A percentile compares a stretch with the other conserved stretches of the same genome.
These are phyloP conservation scores for Lachancea cidri DNA, from an alignment of 805 yeast species.

Conservation along the genomic window DNA sequence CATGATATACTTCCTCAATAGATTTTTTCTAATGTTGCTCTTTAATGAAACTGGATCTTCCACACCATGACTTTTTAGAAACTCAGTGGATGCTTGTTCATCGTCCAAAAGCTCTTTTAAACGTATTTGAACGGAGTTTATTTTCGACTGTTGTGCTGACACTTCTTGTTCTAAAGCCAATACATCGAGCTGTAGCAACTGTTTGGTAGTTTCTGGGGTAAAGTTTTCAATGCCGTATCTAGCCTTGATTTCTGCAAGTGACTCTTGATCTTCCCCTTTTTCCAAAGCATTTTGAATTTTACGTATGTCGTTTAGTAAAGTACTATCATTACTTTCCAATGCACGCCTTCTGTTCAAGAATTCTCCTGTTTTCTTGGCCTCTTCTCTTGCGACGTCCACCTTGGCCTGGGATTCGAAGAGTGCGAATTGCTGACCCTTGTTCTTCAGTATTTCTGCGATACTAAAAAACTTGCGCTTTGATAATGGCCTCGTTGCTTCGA, in stretches of 20 bases:
- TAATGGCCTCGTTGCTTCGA: slow-evolving; percentile 82
- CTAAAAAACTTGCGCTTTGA: slow-evolving; percentile 82
- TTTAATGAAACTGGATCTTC: slow-evolving; percentile 38
- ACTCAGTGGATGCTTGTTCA: slow-evolving; percentile 32
- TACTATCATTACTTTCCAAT: slow-evolving; percentile 27
- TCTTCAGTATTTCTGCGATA: slow-evolving; percentile 82
- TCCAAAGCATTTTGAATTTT: slow-evolving; percentile 27
- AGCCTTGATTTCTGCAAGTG: slow-evolving; percentile 36
- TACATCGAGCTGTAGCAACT: slow-evolving; percentile 38
- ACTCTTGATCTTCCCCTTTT: slow-evolving; percentile 34
- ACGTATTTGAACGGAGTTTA: slow-evolving; percentile 35
- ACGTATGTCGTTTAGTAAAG: slow-evolving; percentile 28
- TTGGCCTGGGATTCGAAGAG: slow-evolving; percentile 71
- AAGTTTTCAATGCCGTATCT: slow-evolving; percentile 45
- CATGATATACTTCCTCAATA: slow-evolving; percentile 57
- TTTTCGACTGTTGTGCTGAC: slow-evolving; percentile 24
- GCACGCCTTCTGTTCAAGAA: slow-evolving; percentile 48
- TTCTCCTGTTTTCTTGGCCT: slow-evolving; percentile 47
- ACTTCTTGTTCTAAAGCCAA: slow-evolving; percentile 28
- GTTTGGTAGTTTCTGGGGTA: slow-evolving; percentile 38
- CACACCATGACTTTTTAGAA: slow-evolving; percentile 34
- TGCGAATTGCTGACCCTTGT: slow-evolving; percentile 89
- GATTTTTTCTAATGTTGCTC: slow-evolving; percentile 59
- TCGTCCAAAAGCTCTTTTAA: slow-evolving; percentile 34
- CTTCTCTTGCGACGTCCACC: slow-evolving; percentile 60